Conservation (phyloP, 1,139 yeast species). For the Suzukiozyma palmioleophila region DNA sequence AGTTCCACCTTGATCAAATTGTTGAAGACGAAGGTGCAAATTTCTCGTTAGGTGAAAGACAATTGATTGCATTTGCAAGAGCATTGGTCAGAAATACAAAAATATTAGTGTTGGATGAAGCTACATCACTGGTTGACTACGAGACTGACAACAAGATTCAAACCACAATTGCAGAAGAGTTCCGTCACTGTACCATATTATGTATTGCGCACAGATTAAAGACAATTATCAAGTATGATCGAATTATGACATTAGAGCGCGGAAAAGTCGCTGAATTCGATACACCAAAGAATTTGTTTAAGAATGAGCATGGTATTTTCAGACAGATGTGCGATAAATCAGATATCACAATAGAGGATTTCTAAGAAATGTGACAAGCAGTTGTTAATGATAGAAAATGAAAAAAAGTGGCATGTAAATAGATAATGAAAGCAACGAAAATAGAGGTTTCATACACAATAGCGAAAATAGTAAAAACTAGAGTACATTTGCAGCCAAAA, state of each 20-base stretch:
- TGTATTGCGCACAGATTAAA: conserved; percentile 41
- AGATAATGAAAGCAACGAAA: no score
- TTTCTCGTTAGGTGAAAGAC: conserved; percentile 40
- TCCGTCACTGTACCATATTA: conserved; percentile 33
- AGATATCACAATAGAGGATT: conserved; percentile 33
- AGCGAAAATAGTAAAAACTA: no score
- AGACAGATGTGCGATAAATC: conserved; percentile 60
- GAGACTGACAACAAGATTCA: conserved; percentile 42
- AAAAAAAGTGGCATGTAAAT: no score
- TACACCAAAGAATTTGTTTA: conserved; percentile 36
- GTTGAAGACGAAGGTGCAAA: conserved; percentile 40
- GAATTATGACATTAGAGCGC: conserved; percentile 36
- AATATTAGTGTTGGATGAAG: conserved; percentile 38
- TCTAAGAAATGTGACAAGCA: conserved; percentile 13
- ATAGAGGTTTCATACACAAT: no score
- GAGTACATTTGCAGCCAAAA: no score
- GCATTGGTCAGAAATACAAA: conserved; percentile 37
- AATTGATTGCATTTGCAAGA: conserved; percentile 38
- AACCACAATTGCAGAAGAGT: conserved; percentile 29
- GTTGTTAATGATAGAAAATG: no score
- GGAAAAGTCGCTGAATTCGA: conserved; percentile 63
- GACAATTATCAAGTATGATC: conserved; percentile 35
- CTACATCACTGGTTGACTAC: conserved; percentile 41
- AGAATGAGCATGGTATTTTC: conserved; percentile 22
- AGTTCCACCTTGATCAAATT: conserved; percentile 35